Evolutionary conservation across 2,329 filamentous ascomycete species (phyloP).

Genomic region (Alternaria sp.): DNA sequence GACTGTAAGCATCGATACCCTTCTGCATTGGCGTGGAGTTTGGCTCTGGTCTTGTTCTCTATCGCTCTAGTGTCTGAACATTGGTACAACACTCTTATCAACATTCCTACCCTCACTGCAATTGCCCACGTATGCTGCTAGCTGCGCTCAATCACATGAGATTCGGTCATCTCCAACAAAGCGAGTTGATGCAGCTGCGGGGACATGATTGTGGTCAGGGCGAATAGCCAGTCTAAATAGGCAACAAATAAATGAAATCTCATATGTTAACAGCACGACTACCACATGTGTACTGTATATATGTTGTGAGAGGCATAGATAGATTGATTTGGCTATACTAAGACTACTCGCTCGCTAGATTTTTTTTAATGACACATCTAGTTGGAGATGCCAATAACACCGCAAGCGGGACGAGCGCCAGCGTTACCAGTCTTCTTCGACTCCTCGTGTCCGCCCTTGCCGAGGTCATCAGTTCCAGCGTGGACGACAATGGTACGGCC

Average conservation of each 20-base stretch:
- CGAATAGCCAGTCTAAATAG: conserved; percentile 2
- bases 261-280: neutral
- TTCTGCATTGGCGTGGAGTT: conserved; percentile 11
- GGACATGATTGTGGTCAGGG: neutral
- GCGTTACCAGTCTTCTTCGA: conserved; percentile 99
- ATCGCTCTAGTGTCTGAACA: neutral
- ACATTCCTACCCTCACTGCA: neutral
- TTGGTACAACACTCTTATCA: neutral
- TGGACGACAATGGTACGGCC: conserved; percentile 96
- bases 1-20: conserved; percentile 8
- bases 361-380: neutral
- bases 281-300: neutral
- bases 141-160: conserved; percentile 5
- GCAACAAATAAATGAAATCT: neutral
- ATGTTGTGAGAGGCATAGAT: neutral
- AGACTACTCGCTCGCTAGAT: neutral
- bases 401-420: conserved; percentile 90
- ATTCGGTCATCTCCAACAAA: conserved; percentile 11
- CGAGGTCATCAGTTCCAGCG: conserved; percentile 94
- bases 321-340: neutral
- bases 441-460: conserved; percentile 89
- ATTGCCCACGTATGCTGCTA: neutral
- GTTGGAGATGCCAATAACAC: conserved; percentile 86
- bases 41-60: neutral
- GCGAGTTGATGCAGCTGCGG: neutral